phyloP scores from a whole-genome alignment of 129 eudicot genomes.

The Pulicaria dysenterica region DNA sequence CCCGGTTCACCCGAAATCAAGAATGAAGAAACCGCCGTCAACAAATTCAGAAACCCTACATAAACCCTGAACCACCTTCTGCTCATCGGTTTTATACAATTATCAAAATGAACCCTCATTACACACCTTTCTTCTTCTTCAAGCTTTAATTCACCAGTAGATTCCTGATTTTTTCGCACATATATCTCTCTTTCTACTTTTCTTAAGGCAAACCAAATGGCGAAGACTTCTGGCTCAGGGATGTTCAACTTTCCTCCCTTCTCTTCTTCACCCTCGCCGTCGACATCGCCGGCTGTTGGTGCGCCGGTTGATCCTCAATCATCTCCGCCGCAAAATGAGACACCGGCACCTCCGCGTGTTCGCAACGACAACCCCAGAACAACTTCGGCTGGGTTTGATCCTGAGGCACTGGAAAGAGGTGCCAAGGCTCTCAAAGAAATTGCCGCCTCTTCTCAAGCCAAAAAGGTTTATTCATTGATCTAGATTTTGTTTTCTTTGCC shows the following conservation, averaged over 20 bases:
- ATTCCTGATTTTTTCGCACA: conserved; percentile 8
- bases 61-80: conserved; percentile 61
- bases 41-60: conserved; percentile 66
- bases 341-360: conserved; percentile 37
- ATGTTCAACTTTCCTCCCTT: conserved; percentile 65
- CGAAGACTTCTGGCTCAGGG: conserved; percentile 56
- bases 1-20: conserved; percentile 8
- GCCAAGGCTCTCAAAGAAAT: conserved; percentile 61
- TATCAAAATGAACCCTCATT: conserved; percentile 24
- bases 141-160: conserved; percentile 37
- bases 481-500: neutral
- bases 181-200: neutral
- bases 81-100: neutral
- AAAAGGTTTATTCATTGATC: conserved; percentile 56
- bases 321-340: conserved; percentile 25
- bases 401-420: conserved; percentile 88
- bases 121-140: conserved; percentile 53
- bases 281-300: conserved; percentile 34
- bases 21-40: neutral
- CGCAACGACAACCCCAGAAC: conserved; percentile 86
- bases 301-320: conserved; percentile 36
- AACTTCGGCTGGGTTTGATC: conserved; percentile 87
- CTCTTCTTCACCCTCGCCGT: conserved; percentile 39
- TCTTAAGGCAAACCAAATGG: conserved; percentile 39
- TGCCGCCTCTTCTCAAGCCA: conserved; percentile 51